A percentile compares a stretch with the other conserved stretches of the same genome.
These are phyloP conservation scores for Cladorrhinum sp. DNA, from an alignment of 2,329 filamentous ascomycete species.

Conservation along the genomic window DNA sequence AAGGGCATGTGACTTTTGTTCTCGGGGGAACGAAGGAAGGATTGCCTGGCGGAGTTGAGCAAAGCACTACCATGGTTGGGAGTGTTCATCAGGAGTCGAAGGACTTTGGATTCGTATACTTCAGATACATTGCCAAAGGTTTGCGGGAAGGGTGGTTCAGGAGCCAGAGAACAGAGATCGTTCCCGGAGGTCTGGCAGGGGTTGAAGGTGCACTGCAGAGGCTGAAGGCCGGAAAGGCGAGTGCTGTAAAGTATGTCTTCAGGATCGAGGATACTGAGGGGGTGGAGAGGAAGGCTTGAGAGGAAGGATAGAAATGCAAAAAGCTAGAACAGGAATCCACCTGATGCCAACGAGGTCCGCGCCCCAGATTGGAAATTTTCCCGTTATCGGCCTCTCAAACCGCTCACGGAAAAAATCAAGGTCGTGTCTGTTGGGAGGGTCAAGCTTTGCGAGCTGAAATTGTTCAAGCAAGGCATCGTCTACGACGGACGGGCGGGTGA, in stretches of 20 bases:
- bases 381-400: slow-evolving; percentile 24
- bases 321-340: slow-evolving; percentile 24
- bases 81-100: slow-evolving; percentile 33
- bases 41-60: slow-evolving; percentile 25
- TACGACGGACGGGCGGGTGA: neutral
- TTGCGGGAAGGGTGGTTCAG: slow-evolving; percentile 49
- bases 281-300: slow-evolving; percentile 9
- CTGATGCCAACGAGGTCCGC: slow-evolving; percentile 23
- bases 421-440: slow-evolving; percentile 8
- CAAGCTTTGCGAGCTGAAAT: slow-evolving; percentile 2
- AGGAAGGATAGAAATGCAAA: slow-evolving; percentile 6
- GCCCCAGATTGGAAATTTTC: slow-evolving; percentile 24
- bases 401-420: slow-evolving; percentile 20
- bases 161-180: slow-evolving; percentile 49
- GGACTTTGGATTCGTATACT: slow-evolving; percentile 34
- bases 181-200: slow-evolving; percentile 52
- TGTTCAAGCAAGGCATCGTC: slow-evolving; percentile 16
- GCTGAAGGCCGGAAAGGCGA: slow-evolving; percentile 58
- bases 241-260: slow-evolving; percentile 63
- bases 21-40: slow-evolving; percentile 32
- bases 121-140: slow-evolving; percentile 37
- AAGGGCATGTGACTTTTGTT: slow-evolving; percentile 39
- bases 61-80: slow-evolving; percentile 29
- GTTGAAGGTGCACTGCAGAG: slow-evolving; percentile 51
- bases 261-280: slow-evolving; percentile 34